A percentile compares a stretch with the other conserved stretches of the same genome.
Conservation (phyloP, 139 green algal genomes). For the Coelastrella sp. region DNA sequence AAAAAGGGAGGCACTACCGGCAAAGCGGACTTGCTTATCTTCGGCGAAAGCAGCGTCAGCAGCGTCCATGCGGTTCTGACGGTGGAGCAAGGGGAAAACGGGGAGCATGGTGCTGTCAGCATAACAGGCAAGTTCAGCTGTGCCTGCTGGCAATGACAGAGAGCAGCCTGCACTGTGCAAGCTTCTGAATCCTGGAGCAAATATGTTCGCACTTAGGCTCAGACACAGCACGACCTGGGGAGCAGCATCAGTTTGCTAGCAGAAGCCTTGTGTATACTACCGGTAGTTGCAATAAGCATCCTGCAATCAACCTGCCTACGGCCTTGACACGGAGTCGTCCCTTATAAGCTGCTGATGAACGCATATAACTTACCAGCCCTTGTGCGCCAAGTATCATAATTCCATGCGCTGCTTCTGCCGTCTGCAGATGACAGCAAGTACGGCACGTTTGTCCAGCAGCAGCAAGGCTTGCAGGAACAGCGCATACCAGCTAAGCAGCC, state of each 20-base stretch:
- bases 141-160: background rate
- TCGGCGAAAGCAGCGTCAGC: constrained; percentile 10
- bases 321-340: background rate
- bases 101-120: background rate
- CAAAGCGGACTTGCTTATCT: constrained; percentile 39
- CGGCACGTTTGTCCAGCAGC: background rate
- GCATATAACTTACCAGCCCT: background rate
- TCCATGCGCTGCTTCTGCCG: background rate
- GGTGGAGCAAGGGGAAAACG: background rate
- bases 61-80: constrained; percentile 14
- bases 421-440: constrained; percentile 30
- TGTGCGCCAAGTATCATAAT: no score
- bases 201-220: background rate
- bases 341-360: background rate
- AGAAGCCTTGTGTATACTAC: no score
- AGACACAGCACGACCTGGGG: no score
- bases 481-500: background rate
- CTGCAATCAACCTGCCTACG: no score
- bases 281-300: no score
- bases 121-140: background rate
- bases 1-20: background rate
- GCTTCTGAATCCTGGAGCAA: background rate
- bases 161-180: background rate
- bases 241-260: no score
- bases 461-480: background rate